Evolutionary conservation across 495 filamentous ascomycete species (phyloP).

Genomic region (Trichocladium antarcticum): DNA sequence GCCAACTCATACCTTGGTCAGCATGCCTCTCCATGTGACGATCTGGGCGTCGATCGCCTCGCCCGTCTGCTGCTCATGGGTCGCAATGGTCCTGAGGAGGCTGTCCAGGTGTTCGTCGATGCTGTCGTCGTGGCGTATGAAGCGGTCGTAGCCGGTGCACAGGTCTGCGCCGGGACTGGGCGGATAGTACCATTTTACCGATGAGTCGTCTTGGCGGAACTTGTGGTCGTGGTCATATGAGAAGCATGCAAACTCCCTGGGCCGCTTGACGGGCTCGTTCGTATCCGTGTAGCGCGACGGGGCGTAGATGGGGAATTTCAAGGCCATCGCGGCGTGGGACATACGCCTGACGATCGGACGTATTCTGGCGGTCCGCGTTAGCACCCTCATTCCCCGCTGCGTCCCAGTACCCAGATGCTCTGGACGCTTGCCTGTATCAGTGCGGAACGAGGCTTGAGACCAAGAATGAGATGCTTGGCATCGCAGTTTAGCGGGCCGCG

Average conservation of each 20-base stretch:
- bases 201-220: conserved; percentile 65
- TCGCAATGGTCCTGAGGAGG: conserved; percentile 63
- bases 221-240: conserved; percentile 76
- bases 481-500: neutral
- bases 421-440: conserved; percentile 7
- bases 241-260: conserved; percentile 80
- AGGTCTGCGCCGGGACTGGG: conserved; percentile 60
- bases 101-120: conserved; percentile 81
- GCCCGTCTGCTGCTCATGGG: conserved; percentile 54
- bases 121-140: conserved; percentile 70
- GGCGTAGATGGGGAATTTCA: conserved; percentile 51
- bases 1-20: conserved; percentile 66
- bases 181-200: conserved; percentile 79
- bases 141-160: conserved; percentile 68
- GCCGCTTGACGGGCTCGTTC: conserved; percentile 52
- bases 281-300: conserved; percentile 48
- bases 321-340: conserved; percentile 16
- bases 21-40: conserved; percentile 94
- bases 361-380: neutral
- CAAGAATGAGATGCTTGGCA: conserved; percentile 9
- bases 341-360: neutral
- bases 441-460: neutral
- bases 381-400: conserved; percentile 3
- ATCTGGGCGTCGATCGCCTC: conserved; percentile 63
- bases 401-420: neutral